Percentiles rank a stretch among this genome's conserved stretches.
phyloP scores from a whole-genome alignment of 345 rosid species.

The Aethionema arabicum region DNA sequence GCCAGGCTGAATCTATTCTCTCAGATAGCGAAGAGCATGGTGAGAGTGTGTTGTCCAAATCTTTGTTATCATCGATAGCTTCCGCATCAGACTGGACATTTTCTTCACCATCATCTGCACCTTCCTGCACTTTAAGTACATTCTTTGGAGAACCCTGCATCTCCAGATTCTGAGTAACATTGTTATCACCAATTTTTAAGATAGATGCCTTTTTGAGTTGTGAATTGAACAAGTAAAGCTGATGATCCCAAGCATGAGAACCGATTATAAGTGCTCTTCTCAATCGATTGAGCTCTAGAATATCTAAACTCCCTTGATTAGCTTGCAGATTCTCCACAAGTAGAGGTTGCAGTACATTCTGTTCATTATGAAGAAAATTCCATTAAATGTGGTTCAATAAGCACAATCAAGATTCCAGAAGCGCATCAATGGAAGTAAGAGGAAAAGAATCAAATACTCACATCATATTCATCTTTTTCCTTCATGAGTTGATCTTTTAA shows the following conservation, averaged over 20 bases:
- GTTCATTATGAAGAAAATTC: constrained; percentile 25
- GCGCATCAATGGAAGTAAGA: not conserved
- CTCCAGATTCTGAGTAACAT: constrained; percentile 35
- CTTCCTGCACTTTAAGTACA: constrained; percentile 28
- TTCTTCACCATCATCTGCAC: constrained; percentile 36
- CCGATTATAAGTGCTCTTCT: constrained; percentile 69
- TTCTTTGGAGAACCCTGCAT: constrained; percentile 33
- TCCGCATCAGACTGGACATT: constrained; percentile 46
- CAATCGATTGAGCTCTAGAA: constrained; percentile 69
- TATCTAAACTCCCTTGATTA: constrained; percentile 53
- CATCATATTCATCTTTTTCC: constrained; percentile 70
- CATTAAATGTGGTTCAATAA: constrained; percentile 16
- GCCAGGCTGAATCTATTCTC: constrained; percentile 98
- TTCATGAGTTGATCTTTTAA: constrained; percentile 61
- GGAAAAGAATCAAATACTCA: constrained; percentile 40
- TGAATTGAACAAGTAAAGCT: constrained; percentile 63
- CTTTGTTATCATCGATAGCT: constrained; percentile 29
- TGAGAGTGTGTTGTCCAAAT: constrained; percentile 36
- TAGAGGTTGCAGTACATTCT: constrained; percentile 62
- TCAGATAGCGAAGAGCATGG: constrained; percentile 69
- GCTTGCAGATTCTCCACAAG: constrained; percentile 44
- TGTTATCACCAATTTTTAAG: constrained; percentile 40
- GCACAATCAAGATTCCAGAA: constrained; percentile 15
- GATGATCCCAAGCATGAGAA: constrained; percentile 77
- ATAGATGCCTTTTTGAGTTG: constrained; percentile 50